These are phyloP conservation scores for Leishmania tropica DNA, from an alignment of 208 protist genomes.

Conservation along the genomic window DNA sequence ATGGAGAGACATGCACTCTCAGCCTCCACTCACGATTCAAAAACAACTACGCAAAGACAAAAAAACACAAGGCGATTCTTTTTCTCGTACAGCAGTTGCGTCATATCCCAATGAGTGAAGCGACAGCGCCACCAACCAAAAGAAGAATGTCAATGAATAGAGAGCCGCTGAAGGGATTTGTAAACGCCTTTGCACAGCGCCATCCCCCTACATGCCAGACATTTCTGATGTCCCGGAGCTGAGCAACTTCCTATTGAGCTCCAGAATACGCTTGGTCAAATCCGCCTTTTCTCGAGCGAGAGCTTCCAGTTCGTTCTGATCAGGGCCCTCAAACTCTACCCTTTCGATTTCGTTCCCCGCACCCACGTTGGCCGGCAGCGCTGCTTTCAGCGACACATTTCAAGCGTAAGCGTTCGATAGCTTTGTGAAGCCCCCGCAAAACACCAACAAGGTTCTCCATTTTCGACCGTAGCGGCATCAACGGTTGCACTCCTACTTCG, in stretches of 20 bases:
- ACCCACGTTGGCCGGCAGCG: background rate
- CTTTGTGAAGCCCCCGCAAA: slow-evolving; percentile 50
- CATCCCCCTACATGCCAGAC: background rate
- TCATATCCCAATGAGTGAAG: background rate
- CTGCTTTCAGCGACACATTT: background rate
- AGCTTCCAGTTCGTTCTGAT: background rate
- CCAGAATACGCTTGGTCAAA: slow-evolving; percentile 17
- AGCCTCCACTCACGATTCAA: background rate
- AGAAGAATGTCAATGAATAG: background rate
- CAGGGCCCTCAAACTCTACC: background rate
- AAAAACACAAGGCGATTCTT: background rate
- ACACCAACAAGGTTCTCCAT: slow-evolving; percentile 70
- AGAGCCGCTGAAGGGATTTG: too few species aligned
- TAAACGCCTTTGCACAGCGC: background rate
- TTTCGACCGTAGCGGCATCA: slow-evolving; percentile 34
- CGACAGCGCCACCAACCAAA: background rate
- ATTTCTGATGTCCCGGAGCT: background rate
- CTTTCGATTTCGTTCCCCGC: background rate
- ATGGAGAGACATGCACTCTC: background rate
- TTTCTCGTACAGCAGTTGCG: background rate
- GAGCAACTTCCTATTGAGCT: slow-evolving; percentile 4
- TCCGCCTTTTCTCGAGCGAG: slow-evolving; percentile 10
- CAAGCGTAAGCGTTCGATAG: slow-evolving; percentile 37
- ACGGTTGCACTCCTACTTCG: background rate
- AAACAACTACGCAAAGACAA: background rate